A percentile compares a stretch with the other conserved stretches of the same genome.
Conservation (phyloP, 1,284 basidiomycete species). For the Leccinum pachyderme region DNA sequence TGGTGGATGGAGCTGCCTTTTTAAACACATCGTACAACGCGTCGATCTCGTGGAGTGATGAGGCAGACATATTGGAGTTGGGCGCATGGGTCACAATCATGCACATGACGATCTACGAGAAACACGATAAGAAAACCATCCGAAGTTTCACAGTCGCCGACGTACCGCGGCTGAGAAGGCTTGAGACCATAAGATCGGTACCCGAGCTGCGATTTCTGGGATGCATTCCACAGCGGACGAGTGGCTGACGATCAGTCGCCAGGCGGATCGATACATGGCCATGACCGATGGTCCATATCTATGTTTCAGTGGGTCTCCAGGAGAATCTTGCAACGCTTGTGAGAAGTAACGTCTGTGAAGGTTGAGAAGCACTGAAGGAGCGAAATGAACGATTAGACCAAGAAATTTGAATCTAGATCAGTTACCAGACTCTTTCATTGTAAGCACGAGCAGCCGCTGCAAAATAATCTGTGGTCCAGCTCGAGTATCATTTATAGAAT, state of each 20-base stretch:
- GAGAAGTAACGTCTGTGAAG: constrained; percentile 68
- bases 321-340: constrained; percentile 59
- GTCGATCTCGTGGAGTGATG: constrained; percentile 59
- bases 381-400: constrained; percentile 2
- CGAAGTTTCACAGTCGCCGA: constrained; percentile 4
- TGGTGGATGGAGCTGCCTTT: constrained; percentile 45
- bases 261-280: constrained; percentile 67
- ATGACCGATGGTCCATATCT: constrained; percentile 65
- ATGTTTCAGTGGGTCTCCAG: constrained; percentile 55
- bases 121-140: constrained; percentile 2
- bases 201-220: constrained; percentile 43
- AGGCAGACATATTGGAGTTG: constrained; percentile 49
- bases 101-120: constrained; percentile 62
- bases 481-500: constrained; percentile 25
- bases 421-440: constrained; percentile 59
- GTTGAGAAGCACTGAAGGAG: constrained; percentile 53
- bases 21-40: constrained; percentile 49
- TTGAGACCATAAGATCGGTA: constrained; percentile 58
- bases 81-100: constrained; percentile 60
- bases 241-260: constrained; percentile 55
- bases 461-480: constrained; percentile 31
- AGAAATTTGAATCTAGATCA: constrained; percentile 12
- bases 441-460: constrained; percentile 49
- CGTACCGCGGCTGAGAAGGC: constrained; percentile 60
- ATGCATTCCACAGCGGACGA: constrained; percentile 40